phyloP scores from a whole-genome alignment of 108 stramenopile species.

The Cafeteria roenbergensis region DNA sequence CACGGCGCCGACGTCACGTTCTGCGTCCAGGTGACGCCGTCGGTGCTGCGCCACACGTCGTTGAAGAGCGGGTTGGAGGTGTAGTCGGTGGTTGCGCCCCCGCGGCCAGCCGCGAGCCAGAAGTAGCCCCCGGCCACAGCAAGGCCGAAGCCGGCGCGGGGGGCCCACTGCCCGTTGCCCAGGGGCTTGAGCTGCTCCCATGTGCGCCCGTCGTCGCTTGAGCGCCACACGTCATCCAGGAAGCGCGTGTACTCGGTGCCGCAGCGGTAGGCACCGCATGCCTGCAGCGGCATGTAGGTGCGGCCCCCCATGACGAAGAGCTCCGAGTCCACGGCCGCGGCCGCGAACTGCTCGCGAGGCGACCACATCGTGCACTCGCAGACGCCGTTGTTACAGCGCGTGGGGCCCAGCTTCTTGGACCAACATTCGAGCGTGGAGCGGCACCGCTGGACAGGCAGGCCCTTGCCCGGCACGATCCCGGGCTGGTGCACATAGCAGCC shows the following conservation, averaged over 20 bases:
- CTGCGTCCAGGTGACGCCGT: not conserved
- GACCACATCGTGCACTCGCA: conserved; percentile 1
- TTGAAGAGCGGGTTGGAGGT: not conserved
- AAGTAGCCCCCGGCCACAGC: not conserved
- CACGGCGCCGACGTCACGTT: not conserved
- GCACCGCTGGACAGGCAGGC: not conserved
- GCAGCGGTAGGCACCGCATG: not conserved
- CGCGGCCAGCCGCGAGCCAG: not conserved
- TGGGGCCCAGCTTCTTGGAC: not conserved
- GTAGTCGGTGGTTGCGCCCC: not conserved
- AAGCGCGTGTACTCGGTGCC: not conserved
- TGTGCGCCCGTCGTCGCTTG: not conserved
- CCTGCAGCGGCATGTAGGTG: not conserved
- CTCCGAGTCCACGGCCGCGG: not conserved
- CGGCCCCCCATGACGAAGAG: not conserved
- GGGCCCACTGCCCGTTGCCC: not conserved
- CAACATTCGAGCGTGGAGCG: not conserved
- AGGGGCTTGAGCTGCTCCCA: not conserved
- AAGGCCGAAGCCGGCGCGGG: not conserved
- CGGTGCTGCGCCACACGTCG: not conserved
- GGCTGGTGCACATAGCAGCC: not conserved
- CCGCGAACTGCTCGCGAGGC: not conserved
- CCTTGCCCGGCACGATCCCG: not conserved
- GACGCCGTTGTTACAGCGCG: not conserved
- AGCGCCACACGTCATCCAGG: not conserved